These are phyloP conservation scores for Olyra latifolia DNA, from an alignment of 176 grass and related monocot genomes.

Conservation along the genomic window DNA sequence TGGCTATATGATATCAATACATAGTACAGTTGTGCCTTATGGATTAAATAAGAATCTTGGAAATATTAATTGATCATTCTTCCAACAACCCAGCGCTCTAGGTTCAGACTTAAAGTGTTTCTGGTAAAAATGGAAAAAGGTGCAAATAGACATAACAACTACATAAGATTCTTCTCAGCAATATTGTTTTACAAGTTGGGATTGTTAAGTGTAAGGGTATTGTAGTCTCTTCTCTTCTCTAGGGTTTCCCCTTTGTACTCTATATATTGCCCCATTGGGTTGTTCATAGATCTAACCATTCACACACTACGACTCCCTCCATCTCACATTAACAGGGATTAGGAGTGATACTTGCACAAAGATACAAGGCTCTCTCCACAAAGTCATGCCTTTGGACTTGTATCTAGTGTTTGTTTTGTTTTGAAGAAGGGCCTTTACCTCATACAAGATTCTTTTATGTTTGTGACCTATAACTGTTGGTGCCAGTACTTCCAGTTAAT, in stretches of 20 bases:
- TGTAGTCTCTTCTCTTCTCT: too few relatives aligned
- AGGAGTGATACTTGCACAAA: background rate
- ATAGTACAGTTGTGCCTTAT: background rate
- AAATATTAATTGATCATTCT: background rate
- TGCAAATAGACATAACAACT: background rate
- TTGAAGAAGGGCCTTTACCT: background rate
- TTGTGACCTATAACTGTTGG: background rate
- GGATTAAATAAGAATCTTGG: background rate
- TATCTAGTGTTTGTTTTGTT: background rate
- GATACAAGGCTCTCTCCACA: background rate
- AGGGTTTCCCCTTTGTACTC: too few relatives aligned
- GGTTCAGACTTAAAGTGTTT: background rate
- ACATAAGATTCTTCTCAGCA: background rate
- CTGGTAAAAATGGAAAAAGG: background rate
- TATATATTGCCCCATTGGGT: too few relatives aligned
- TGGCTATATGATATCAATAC: background rate
- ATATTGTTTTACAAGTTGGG: background rate
- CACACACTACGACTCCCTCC: too few relatives aligned
- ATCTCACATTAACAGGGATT: too few relatives aligned
- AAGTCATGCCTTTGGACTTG: background rate
- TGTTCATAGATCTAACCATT: too few relatives aligned
- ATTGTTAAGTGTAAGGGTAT: too few relatives aligned
- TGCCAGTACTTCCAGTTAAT: background rate
- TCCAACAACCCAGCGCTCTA: background rate
- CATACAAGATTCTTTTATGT: background rate